Base-by-base conservation (phyloP, 495 filamentous ascomycete species). In the Emericellopsis terricola region DNA sequence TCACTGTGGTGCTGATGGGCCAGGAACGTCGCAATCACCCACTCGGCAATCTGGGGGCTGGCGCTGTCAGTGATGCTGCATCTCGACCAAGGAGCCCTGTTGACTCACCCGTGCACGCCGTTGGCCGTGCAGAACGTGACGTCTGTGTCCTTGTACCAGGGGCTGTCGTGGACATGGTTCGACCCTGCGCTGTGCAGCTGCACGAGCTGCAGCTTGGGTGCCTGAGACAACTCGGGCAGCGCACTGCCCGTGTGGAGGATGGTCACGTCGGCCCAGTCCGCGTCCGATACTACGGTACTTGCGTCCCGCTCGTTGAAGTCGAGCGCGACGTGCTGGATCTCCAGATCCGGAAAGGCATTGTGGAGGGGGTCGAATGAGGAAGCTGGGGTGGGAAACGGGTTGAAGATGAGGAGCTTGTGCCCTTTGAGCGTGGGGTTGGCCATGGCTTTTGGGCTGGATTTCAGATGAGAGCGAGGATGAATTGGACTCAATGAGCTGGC, bases 101-200 rank as follows among this genome's bases (percentile, higher is more conserved):
- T 17, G n/a, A 46, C 46, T 35, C 32, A 52, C 49, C 35, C 33
- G 19, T 49, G 44, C 24, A 44, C 41, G 8, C 49, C 49, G 9
- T 65, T 73, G 26, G 71, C 66, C 15, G 74, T 81, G n/a, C 73
- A 73, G 30, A 87, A 58, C 0, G 68, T 55, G 33, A 86, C 66
- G 11, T 69, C 42, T 15, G 69, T 67, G 16, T 71, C 57, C 14
- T 50, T 71, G 43, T 74, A 73, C 7, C 82, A 60, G 11, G 23
- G 23, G 11, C 11, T 26, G 6, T 11, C 23, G 23, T 6, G 31
- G 11, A 26, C 23, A 11, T 26, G 23, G 23, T 26, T 26, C 6
- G 6, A 26, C 6, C 23, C 23, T 6, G 23, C 23, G 6, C 6
- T 26, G 23, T 6, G 23, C 6, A 26, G 23, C 23, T 26, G 23